Conservation (phyloP, 2,329 filamentous ascomycete species). For the Aspergillus luchuensis region DNA sequence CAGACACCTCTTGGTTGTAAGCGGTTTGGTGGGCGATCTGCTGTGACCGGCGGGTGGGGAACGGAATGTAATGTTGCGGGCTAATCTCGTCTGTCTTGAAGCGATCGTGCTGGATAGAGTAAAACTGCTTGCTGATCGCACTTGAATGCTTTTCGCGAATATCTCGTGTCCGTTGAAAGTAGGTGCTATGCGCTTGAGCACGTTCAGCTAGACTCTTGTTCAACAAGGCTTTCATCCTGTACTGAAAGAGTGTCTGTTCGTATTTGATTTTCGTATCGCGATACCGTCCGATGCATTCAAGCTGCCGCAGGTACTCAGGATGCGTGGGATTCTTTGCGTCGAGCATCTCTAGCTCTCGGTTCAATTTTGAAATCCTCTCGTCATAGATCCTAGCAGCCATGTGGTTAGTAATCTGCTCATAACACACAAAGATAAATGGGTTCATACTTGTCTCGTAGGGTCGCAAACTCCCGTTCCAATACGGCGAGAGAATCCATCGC, state of each 20-base stretch:
- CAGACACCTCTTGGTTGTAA: slow-evolving; percentile 93
- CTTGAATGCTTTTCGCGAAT: slow-evolving; percentile 78
- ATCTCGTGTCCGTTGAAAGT: slow-evolving; percentile 82
- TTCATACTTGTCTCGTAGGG: slow-evolving; percentile 68
- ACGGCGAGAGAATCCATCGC: slow-evolving; percentile 77
- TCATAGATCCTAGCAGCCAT: slow-evolving; percentile 72
- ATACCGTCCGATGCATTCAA: slow-evolving; percentile 80
- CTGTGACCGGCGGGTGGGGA: slow-evolving; percentile 73
- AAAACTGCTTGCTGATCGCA: slow-evolving; percentile 83
- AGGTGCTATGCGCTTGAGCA: slow-evolving; percentile 85
- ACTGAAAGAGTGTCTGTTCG: slow-evolving; percentile 71
- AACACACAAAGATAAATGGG: background rate
- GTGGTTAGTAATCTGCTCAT: slow-evolving; percentile 16
- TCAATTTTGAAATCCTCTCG: slow-evolving; percentile 80
- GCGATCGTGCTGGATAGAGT: slow-evolving; percentile 87
- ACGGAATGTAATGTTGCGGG: slow-evolving; percentile 78
- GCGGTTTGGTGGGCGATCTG: slow-evolving; percentile 82
- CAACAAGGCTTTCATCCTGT: slow-evolving; percentile 72
- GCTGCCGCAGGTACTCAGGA: slow-evolving; percentile 87
- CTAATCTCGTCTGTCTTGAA: slow-evolving; percentile 76
- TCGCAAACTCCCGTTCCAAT: slow-evolving; percentile 85
- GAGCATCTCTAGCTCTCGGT: slow-evolving; percentile 65
- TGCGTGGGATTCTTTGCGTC: slow-evolving; percentile 67
- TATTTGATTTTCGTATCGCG: slow-evolving; percentile 77
- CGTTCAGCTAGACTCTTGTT: slow-evolving; percentile 77